Percentiles rank a stretch among this genome's conserved stretches.
Conservation (phyloP, 768 basidiomycete genomes). For the Epithele typhae region DNA sequence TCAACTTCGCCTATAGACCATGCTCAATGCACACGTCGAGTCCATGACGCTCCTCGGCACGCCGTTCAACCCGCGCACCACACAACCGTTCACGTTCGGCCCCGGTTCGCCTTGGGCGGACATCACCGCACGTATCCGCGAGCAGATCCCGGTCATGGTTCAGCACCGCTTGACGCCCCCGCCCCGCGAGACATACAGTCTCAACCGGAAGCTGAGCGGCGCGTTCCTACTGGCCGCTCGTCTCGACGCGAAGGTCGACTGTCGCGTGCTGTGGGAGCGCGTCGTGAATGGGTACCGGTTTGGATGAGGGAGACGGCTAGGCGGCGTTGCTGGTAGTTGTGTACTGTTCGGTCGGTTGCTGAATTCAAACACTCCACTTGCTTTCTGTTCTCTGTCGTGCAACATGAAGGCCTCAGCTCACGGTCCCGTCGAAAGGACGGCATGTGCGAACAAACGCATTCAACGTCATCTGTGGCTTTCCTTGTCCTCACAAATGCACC, state of each 20-base stretch:
- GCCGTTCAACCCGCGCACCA: conserved; percentile 67
- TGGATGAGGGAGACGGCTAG: conserved; percentile 5
- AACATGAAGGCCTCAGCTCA: too few species aligned
- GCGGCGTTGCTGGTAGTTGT: too few species aligned
- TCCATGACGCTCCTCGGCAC: conserved; percentile 83
- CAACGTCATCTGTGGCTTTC: too few species aligned
- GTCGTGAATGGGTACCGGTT: conserved; percentile 42
- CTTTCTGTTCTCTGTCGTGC: too few species aligned
- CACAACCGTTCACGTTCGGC: conserved; percentile 80
- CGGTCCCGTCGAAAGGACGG: too few species aligned
- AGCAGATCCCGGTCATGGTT: conserved; percentile 87
- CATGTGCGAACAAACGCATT: too few species aligned
- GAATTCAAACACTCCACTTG: too few species aligned
- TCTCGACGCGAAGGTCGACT: conserved; percentile 70
- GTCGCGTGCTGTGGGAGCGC: conserved; percentile 71
- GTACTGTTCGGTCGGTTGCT: too few species aligned
- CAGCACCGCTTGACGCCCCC: conserved; percentile 86
- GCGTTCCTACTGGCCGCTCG: conserved; percentile 76
- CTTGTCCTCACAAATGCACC: too few species aligned
- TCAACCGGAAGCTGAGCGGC: conserved; percentile 89
- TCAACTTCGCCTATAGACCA: conserved; percentile 41
- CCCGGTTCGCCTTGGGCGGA: conserved; percentile 56
- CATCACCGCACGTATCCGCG: conserved; percentile 75
- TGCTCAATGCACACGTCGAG: conserved; percentile 82
- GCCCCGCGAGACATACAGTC: conserved; percentile 89